Base-by-base conservation (phyloP, 768 basidiomycete genomes). In the Auriscalpium vulgare region DNA sequence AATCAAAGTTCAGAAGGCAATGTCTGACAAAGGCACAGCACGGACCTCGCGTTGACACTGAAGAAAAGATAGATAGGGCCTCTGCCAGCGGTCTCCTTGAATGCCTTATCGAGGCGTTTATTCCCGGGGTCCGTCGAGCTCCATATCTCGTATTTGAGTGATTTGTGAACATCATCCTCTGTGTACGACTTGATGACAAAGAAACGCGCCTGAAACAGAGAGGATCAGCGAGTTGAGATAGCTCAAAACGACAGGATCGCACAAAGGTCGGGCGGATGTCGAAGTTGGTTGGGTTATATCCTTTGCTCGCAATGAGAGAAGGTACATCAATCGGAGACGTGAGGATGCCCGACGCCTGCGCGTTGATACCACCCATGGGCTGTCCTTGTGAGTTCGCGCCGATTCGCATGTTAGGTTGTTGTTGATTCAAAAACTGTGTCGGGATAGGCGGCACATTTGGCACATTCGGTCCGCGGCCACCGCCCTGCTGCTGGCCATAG, bases 171-270 rank as follows among this genome's bases (percentile, higher is more conserved):
- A 66, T 99, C 95, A 65, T 97, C 97, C 70, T 98, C 95, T 1
- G 97, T 98, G 72, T 95, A 99, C 0, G 92, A 95, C 69, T 99
- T 99, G 78, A 99, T 98, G 36, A 98, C 95, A 66, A 97, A 97
- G 73, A 79, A 98, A 14, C 95, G 80, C 4, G 95, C 93, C 85
- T 92, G 57, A 7, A 60, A 61, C 23, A 5, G 35, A n/a, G n/a
- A 11, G 58, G 29, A 29, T 59, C 55, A 60, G 55, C 16, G 54
- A 13, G 53, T 40, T 48, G n/a, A 37, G 44, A 23, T 37, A 17
- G 34, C 57, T 53, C 56, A 19, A 54, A 29, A 21, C 19, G 9
- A 38, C 19, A 14, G 47, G 54, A 38, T 77, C 87, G 61, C 59
- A 89, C 91, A 70, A 85, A 90, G 49, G 78, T 66, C 10, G 94